These are phyloP conservation scores for Meyerozyma elateridarum DNA, from an alignment of 1,139 yeast genomes.

Conservation along the genomic window DNA sequence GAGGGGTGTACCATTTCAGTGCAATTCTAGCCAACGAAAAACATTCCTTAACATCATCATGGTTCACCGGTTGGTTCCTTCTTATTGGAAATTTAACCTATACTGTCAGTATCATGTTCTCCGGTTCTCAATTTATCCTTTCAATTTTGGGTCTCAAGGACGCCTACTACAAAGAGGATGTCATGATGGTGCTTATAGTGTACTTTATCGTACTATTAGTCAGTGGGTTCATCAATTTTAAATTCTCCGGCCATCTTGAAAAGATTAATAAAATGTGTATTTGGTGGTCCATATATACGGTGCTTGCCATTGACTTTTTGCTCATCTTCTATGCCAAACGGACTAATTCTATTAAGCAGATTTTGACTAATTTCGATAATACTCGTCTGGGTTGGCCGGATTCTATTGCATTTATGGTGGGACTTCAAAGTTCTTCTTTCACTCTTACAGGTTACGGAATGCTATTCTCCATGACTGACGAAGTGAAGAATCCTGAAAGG, in stretches of 20 bases:
- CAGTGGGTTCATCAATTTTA: constrained; percentile 59
- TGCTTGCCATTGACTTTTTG: constrained; percentile 61
- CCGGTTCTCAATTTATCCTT: constrained; percentile 68
- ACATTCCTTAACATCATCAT: constrained; percentile 52
- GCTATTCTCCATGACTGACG: constrained; percentile 78
- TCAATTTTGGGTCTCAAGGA: constrained; percentile 61
- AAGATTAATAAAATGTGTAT: constrained; percentile 62
- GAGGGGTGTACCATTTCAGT: constrained; percentile 71
- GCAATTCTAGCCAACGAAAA: constrained; percentile 59
- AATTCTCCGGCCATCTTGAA: constrained; percentile 56
- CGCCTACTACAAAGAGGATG: constrained; percentile 53
- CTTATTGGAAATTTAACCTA: constrained; percentile 74
- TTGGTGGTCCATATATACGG: constrained; percentile 69
- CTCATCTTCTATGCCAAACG: constrained; percentile 55
- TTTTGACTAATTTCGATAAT: constrained; percentile 67
- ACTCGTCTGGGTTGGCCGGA: constrained; percentile 70
- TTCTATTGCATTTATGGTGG: constrained; percentile 62
- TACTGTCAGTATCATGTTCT: constrained; percentile 66
- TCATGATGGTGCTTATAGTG: constrained; percentile 49
- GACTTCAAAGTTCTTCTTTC: constrained; percentile 73
- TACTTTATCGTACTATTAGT: constrained; percentile 52
- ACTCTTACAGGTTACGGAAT: constrained; percentile 81
- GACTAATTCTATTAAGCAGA: constrained; percentile 55
- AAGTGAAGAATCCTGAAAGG: constrained; percentile 69
- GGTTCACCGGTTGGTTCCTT: constrained; percentile 76